phyloP scores from a whole-genome alignment of 176 grass and related monocot genomes.

The Avena insularis region DNA sequence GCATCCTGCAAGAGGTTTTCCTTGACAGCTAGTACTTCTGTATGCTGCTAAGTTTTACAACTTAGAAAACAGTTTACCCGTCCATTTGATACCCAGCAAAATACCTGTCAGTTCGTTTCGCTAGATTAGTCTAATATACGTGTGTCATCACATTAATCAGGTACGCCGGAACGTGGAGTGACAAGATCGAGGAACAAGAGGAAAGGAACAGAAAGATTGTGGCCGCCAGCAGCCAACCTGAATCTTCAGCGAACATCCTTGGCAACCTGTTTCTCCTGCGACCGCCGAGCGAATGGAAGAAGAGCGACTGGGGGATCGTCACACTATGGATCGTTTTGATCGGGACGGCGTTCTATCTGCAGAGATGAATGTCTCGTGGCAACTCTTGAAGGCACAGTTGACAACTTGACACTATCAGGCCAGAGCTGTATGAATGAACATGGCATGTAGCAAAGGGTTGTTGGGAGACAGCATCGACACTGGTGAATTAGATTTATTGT shows the following conservation, averaged over 20 bases:
- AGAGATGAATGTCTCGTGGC: slow-evolving; percentile 53
- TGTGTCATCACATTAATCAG: slow-evolving; percentile 42
- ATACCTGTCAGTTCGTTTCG: background rate
- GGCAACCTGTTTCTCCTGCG: slow-evolving; percentile 68
- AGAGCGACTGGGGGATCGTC: slow-evolving; percentile 73
- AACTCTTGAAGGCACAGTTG: slow-evolving; percentile 12
- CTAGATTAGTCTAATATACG: background rate
- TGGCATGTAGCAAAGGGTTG: background rate
- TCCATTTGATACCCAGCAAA: background rate
- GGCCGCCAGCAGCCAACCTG: slow-evolving; percentile 45
- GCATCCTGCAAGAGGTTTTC: background rate
- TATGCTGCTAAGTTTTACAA: background rate
- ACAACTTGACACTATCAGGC: too few species aligned
- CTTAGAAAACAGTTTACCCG: background rate
- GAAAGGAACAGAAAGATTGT: slow-evolving; percentile 66
- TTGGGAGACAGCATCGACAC: background rate
- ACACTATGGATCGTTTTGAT: slow-evolving; percentile 86
- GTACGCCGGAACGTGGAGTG: slow-evolving; percentile 93
- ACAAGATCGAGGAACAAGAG: slow-evolving; percentile 83
- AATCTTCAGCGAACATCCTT: slow-evolving; percentile 67
- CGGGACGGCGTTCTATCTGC: slow-evolving; percentile 81
- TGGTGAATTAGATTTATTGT: slow-evolving; percentile 43
- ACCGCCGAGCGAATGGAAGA: slow-evolving; percentile 69
- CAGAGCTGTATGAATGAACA: background rate
- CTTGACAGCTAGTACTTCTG: background rate